phyloP scores from a whole-genome alignment of 768 basidiomycete genomes.

The Xanthoconium purpureum region DNA sequence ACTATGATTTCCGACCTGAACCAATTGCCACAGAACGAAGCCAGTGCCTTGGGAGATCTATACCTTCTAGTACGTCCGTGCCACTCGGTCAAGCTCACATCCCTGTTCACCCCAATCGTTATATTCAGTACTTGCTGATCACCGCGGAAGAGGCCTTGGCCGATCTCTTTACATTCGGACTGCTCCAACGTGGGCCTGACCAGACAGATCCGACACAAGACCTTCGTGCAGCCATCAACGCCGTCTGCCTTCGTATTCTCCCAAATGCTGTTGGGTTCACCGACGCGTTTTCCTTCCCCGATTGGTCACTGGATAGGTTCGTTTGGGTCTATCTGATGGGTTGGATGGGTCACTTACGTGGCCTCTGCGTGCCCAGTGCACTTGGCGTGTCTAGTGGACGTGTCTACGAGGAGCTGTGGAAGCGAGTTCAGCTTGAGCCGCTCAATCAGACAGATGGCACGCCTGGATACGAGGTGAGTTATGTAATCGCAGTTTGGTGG shows the following conservation, averaged over 20 bases:
- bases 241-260: conserved; percentile 48
- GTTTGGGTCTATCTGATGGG: neutral
- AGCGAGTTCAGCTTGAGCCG: conserved; percentile 55
- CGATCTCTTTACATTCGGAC: conserved; percentile 56
- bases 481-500: neutral
- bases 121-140: conserved; percentile 55
- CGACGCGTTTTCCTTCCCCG: conserved; percentile 72
- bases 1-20: conserved; percentile 41
- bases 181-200: conserved; percentile 32
- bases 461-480: conserved; percentile 52
- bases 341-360: neutral
- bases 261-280: conserved; percentile 66
- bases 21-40: conserved; percentile 16
- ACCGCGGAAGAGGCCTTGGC: conserved; percentile 52
- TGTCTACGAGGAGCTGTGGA: conserved; percentile 68
- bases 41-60: conserved; percentile 18
- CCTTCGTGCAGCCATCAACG: conserved; percentile 49
- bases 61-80: conserved; percentile 28
- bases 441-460: conserved; percentile 52
- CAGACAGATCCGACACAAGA: conserved; percentile 42
- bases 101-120: neutral
- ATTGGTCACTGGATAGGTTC: conserved; percentile 72
- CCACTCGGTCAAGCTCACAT: no score
- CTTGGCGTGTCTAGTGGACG: conserved; percentile 61
- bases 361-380: conserved; percentile 37